phyloP scores from a whole-genome alignment of 2,329 filamentous ascomycete species.

The Pyrenochaeta sp. region DNA sequence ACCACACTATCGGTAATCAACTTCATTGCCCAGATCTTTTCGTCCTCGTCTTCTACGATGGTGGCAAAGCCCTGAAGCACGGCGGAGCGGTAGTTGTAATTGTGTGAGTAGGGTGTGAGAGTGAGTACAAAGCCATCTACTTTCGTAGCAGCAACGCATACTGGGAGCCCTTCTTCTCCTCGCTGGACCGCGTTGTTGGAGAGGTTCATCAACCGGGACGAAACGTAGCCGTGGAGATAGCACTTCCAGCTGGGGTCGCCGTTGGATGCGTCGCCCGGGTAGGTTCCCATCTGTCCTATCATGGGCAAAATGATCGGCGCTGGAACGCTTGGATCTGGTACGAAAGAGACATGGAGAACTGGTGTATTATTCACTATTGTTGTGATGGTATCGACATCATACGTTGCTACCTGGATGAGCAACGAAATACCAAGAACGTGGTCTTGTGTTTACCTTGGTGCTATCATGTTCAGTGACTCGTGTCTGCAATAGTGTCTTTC shows the following conservation, averaged over 20 bases:
- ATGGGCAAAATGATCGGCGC: conserved; percentile 83
- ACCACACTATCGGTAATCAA: conserved; percentile 80
- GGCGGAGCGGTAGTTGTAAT: conserved; percentile 86
- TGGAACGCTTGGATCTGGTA: conserved; percentile 64
- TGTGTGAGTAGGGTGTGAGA: conserved; percentile 81
- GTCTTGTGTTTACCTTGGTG: conserved; percentile 62
- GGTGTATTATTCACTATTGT: conserved; percentile 76
- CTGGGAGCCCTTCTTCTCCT: conserved; percentile 64
- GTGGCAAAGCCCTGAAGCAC: conserved; percentile 78
- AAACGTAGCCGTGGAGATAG: conserved; percentile 88
- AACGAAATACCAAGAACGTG: not conserved
- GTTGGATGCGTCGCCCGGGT: conserved; percentile 67
- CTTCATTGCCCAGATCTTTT: conserved; percentile 81
- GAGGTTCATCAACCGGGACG: conserved; percentile 76
- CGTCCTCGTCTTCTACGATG: conserved; percentile 70
- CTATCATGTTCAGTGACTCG: no score
- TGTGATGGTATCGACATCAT: conserved; percentile 78
- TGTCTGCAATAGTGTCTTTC: no score
- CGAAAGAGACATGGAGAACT: conserved; percentile 83
- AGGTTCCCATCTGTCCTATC: conserved; percentile 84
- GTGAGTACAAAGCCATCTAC: conserved; percentile 83
- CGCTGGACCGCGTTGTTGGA: conserved; percentile 48
- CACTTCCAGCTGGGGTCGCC: conserved; percentile 72
- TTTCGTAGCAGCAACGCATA: conserved; percentile 76
- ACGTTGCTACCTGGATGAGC: conserved; percentile 49